Percentiles rank a stretch among this genome's conserved stretches.
Evolutionary conservation across 2,329 filamentous ascomycete species (phyloP).

Genomic region (Sporothrix phasma): DNA sequence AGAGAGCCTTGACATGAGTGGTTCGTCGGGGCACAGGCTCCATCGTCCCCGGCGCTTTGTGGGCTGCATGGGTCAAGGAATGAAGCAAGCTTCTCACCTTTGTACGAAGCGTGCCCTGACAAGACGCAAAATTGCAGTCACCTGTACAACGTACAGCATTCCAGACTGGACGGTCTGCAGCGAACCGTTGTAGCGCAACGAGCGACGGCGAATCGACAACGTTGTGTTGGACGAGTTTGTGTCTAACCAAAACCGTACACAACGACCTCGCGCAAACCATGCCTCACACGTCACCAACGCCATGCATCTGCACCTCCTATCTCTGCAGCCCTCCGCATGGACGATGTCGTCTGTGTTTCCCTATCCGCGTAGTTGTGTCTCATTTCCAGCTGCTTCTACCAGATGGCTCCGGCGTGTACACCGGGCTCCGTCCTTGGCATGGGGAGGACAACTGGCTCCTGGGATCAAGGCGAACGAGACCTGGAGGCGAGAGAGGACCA

Average conservation of each 20-base stretch:
- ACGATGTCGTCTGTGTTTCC: neutral
- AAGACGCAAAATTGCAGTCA: too few relatives aligned
- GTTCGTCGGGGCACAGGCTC: neutral
- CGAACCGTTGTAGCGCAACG: too few relatives aligned
- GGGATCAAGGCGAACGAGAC: too few relatives aligned
- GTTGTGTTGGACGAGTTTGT: too few relatives aligned
- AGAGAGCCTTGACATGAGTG: neutral
- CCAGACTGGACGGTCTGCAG: too few relatives aligned
- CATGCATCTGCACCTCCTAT: neutral
- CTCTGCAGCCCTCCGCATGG: neutral
- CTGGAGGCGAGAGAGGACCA: too few relatives aligned
- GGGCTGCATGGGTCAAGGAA: neutral
- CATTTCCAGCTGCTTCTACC: neutral
- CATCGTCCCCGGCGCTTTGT: neutral
- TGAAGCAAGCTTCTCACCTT: neutral
- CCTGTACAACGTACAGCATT: too few relatives aligned
- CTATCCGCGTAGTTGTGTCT: neutral
- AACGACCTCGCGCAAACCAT: neutral
- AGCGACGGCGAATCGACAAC: too few relatives aligned
- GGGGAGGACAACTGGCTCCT: too few relatives aligned
- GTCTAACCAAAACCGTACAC: too few relatives aligned
- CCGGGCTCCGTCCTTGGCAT: neutral
- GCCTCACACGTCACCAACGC: constrained; percentile 4
- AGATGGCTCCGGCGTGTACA: neutral
- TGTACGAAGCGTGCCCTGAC: too few relatives aligned